Evolutionary conservation across 2,329 filamentous ascomycete species (phyloP), one percentile per base, ranked within the genome.

Genomic region (Curvularia spicifera): DNA sequence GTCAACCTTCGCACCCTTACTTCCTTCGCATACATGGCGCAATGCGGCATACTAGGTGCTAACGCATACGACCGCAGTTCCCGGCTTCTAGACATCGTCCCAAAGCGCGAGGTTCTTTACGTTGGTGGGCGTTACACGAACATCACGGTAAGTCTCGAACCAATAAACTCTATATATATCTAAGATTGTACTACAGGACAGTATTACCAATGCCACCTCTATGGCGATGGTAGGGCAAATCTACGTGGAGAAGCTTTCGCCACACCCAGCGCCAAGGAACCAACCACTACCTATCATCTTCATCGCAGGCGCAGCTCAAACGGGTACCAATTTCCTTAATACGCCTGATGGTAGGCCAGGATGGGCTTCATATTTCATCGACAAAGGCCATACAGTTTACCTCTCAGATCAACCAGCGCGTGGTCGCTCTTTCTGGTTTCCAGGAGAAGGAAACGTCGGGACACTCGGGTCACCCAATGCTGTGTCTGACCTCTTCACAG

Each of bases 281-380:
- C 18, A 22, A 24, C 51, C 53, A 4, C 15, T 45, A 4, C 59
- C 61, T 2, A 51, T 62, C 2, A 42, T 64, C 31, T 58, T 68
- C 29, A 57, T 68, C 20, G 47, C 57, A 13, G 65, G 59, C 6
- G 55, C 54, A 33, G 69, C 35, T 22, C 65, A 68, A 29, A 66
- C 63, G 1, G 63, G 68, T 9, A 63, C 63, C 9, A 70, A 70
- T 35, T 72, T 62, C 39, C 59, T 73, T 22, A 78, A 77, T 44
- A 84, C 81, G 15, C 80, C 82, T 9, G 80, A 84, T 55, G 79
- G 79, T 48, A 69, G 76, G n/a, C 75, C 74, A 5, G 81, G 81
- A n/a, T 84, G 81, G 82, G 78, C 81, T 0, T 80, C 78, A 2
- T 75, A 76, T 56, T 84, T 83, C 62, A 61, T 83, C 18, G 58